Evolutionary conservation across 1,284 basidiomycete genomes (phyloP).

Genomic region (Sparassis latifolia): DNA sequence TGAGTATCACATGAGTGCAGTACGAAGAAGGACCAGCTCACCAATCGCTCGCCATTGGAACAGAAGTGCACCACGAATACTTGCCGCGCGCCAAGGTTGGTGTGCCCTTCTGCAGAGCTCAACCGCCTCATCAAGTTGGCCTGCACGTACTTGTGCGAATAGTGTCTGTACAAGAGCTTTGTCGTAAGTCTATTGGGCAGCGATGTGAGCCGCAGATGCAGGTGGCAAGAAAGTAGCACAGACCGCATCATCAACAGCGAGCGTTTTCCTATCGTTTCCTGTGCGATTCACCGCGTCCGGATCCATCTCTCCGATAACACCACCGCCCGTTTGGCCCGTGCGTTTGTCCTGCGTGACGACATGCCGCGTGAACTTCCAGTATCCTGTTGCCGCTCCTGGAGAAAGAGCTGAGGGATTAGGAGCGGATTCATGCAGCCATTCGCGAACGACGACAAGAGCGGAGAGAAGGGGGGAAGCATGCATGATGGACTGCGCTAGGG

Average conservation of each 20-base stretch:
- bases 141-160: conserved; percentile 76
- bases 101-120: conserved; percentile 79
- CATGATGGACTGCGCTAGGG: conserved; percentile 68
- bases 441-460: conserved; percentile 72
- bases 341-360: conserved; percentile 59
- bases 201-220: too few relatives aligned
- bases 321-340: conserved; percentile 41
- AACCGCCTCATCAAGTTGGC: conserved; percentile 77
- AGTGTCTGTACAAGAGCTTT: conserved; percentile 68
- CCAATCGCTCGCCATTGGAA: conserved; percentile 69
- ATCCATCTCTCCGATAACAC: conserved; percentile 60
- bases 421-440: conserved; percentile 77
- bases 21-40: conserved; percentile 24
- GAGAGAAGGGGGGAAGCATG: conserved; percentile 55
- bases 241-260: conserved; percentile 72
- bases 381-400: conserved; percentile 69
- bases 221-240: conserved; percentile 17
- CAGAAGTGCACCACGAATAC: conserved; percentile 72
- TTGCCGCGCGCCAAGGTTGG: conserved; percentile 89
- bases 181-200: conserved; percentile 57
- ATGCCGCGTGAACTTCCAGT: conserved; percentile 78
- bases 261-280: conserved; percentile 37
- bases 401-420: conserved; percentile 37
- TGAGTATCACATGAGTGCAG: background rate
- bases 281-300: conserved; percentile 58